phyloP scores from a whole-genome alignment of 306 rosid species.

The Trichosanthes cucumerina region DNA sequence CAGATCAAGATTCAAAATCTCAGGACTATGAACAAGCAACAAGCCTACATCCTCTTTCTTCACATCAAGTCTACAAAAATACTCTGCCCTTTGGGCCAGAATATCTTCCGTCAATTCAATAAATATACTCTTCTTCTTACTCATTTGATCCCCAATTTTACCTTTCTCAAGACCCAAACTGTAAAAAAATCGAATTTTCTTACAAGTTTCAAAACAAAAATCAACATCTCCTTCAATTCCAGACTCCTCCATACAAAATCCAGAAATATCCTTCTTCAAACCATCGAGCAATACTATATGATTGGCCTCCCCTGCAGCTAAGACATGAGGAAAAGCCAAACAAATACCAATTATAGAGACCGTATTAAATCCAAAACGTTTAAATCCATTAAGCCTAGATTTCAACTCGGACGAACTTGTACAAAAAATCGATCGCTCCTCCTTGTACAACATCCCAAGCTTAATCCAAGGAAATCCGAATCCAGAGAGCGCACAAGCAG shows the following conservation, averaged over 20 bases:
- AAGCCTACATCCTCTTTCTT: slow-evolving; percentile 37
- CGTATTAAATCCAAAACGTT: slow-evolving; percentile 39
- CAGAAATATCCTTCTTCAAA: slow-evolving; percentile 35
- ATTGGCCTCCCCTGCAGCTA: slow-evolving; percentile 19
- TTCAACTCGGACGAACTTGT: slow-evolving; percentile 25
- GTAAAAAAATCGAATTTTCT: slow-evolving; percentile 50
- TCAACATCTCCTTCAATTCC: slow-evolving; percentile 48
- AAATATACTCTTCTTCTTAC: slow-evolving; percentile 35
- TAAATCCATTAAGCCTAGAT: slow-evolving; percentile 30
- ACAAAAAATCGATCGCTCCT: slow-evolving; percentile 33
- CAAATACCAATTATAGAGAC: slow-evolving; percentile 49
- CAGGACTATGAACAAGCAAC: slow-evolving; percentile 38
- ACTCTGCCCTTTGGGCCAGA: slow-evolving; percentile 29
- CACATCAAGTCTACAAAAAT: slow-evolving; percentile 44
- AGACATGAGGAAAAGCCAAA: slow-evolving; percentile 55
- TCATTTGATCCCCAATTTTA: slow-evolving; percentile 27
- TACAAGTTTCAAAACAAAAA: slow-evolving; percentile 45
- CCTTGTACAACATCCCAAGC: slow-evolving; percentile 47
- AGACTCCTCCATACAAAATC: slow-evolving; percentile 33
- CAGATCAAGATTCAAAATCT: slow-evolving; percentile 41
- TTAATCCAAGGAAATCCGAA: slow-evolving; percentile 81
- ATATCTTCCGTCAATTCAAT: slow-evolving; percentile 36
- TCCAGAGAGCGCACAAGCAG: slow-evolving; percentile 44
- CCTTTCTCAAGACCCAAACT: slow-evolving; percentile 39
- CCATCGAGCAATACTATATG: slow-evolving; percentile 26